Conservation (phyloP, 768 basidiomycete species). For the Leccinum disarticulatum region DNA sequence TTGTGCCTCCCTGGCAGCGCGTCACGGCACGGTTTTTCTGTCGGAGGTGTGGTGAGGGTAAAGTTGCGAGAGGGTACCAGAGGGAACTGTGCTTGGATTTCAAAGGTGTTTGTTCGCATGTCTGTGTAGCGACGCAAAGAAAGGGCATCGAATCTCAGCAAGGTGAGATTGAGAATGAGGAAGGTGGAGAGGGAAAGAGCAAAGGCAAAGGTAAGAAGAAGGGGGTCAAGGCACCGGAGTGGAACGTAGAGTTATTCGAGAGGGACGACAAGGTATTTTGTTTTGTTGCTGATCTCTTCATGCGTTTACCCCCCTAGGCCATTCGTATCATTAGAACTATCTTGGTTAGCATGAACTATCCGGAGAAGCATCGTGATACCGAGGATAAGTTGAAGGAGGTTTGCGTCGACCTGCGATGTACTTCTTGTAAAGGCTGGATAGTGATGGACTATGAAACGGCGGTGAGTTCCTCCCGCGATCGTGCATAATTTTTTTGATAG, state of each 20-base stretch:
- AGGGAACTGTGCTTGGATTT: slow-evolving; percentile 54
- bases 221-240: slow-evolving; percentile 32
- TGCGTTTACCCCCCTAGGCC: slow-evolving; percentile 38
- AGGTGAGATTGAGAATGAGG: not conserved
- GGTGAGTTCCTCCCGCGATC: slow-evolving; percentile 33
- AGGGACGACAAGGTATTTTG: slow-evolving; percentile 54
- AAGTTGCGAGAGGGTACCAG: slow-evolving; percentile 33
- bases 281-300: not conserved
- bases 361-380: slow-evolving; percentile 33
- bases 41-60: slow-evolving; percentile 43
- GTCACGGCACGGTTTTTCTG: slow-evolving; percentile 62
- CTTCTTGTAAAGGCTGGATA: slow-evolving; percentile 48
- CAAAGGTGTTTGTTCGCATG: slow-evolving; percentile 56
- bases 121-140: slow-evolving; percentile 38
- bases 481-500: not conserved
- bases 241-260: slow-evolving; percentile 54
- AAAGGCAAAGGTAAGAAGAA: slow-evolving; percentile 1
- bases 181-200: slow-evolving; percentile 23
- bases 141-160: slow-evolving; percentile 1
- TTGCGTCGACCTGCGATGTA: slow-evolving; percentile 42
- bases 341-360: slow-evolving; percentile 31
- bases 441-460: slow-evolving; percentile 48
- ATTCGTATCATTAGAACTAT: slow-evolving; percentile 42
- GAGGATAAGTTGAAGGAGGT: slow-evolving; percentile 21
- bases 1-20: slow-evolving; percentile 56